Evolutionary conservation across 306 rosid species (phyloP).

Genomic region (Begonia loranthoides): DNA sequence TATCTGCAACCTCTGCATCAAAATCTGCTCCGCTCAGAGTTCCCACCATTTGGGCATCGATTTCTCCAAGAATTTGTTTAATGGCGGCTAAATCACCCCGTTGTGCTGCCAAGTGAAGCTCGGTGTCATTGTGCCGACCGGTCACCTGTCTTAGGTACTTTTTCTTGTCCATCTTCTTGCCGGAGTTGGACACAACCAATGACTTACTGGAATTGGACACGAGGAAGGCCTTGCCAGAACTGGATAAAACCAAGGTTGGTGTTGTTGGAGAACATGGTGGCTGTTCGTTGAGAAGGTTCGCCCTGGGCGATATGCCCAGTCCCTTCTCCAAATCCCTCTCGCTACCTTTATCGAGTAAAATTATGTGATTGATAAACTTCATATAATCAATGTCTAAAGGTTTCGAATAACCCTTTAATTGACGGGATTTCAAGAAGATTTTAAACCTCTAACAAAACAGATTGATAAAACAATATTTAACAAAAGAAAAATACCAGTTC

Average conservation of each 20-base stretch:
- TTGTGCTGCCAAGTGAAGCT: slow-evolving; percentile 68
- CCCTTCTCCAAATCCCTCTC: slow-evolving; percentile 30
- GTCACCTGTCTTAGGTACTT: slow-evolving; percentile 80
- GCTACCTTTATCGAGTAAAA: slow-evolving; percentile 4
- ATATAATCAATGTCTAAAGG: too few relatives aligned
- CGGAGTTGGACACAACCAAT: slow-evolving; percentile 36
- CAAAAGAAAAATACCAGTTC: too few relatives aligned
- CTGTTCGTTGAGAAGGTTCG: slow-evolving; percentile 22
- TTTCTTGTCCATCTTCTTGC: slow-evolving; percentile 49
- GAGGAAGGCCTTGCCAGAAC: slow-evolving; percentile 36
- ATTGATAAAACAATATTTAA: too few relatives aligned
- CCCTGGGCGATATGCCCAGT: slow-evolving; percentile 5
- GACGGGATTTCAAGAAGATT: neutral
- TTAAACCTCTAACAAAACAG: too few relatives aligned
- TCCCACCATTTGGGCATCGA: slow-evolving; percentile 60
- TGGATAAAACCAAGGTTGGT: slow-evolving; percentile 33
- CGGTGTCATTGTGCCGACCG: slow-evolving; percentile 71
- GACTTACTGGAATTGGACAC: slow-evolving; percentile 41
- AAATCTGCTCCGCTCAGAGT: slow-evolving; percentile 47
- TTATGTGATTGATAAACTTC: neutral
- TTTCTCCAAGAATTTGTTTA: slow-evolving; percentile 30
- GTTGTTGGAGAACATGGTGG: slow-evolving; percentile 35
- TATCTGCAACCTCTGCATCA: slow-evolving; percentile 47
- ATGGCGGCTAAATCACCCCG: slow-evolving; percentile 43
- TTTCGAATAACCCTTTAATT: neutral